phyloP scores from a whole-genome alignment of 2,329 filamentous ascomycete species.

The Penicillium nordicum region DNA sequence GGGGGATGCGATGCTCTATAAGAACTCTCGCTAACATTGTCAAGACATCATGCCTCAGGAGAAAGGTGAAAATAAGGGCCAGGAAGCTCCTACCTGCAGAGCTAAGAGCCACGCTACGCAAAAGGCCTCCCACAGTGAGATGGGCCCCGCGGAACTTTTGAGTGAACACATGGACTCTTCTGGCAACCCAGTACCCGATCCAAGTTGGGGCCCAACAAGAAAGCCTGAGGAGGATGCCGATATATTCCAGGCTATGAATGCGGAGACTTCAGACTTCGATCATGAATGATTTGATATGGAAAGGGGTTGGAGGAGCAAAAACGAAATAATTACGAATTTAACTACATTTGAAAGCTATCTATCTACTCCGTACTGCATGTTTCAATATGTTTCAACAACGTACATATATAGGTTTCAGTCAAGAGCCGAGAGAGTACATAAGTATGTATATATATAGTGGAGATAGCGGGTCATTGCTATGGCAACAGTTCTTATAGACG shows the following conservation, averaged over 20 bases:
- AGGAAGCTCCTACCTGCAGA: not conserved
- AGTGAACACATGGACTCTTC: conserved; percentile 29
- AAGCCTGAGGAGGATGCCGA: conserved; percentile 22
- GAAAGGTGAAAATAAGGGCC: not conserved
- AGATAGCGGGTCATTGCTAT: not conserved
- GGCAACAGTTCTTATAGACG: not conserved
- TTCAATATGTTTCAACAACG: not conserved
- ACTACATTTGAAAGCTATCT: not conserved
- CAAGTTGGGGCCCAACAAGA: conserved; percentile 17
- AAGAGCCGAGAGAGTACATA: not conserved
- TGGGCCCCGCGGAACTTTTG: conserved; percentile 28
- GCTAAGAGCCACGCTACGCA: not conserved
- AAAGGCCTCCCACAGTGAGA: conserved; percentile 17
- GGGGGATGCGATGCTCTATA: not conserved
- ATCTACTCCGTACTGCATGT: not conserved
- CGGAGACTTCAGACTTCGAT: conserved; percentile 28
- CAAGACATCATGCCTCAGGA: not conserved
- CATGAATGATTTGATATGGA: not conserved
- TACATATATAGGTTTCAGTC: not conserved
- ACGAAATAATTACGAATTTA: not conserved
- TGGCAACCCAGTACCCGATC: conserved; percentile 35
- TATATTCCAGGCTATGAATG: conserved; percentile 30
- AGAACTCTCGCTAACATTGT: not conserved
- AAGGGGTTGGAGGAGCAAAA: not conserved
- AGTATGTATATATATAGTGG: not conserved